Conservation (phyloP, 441 rosid genomes). For the Aleurites moluccanus region DNA sequence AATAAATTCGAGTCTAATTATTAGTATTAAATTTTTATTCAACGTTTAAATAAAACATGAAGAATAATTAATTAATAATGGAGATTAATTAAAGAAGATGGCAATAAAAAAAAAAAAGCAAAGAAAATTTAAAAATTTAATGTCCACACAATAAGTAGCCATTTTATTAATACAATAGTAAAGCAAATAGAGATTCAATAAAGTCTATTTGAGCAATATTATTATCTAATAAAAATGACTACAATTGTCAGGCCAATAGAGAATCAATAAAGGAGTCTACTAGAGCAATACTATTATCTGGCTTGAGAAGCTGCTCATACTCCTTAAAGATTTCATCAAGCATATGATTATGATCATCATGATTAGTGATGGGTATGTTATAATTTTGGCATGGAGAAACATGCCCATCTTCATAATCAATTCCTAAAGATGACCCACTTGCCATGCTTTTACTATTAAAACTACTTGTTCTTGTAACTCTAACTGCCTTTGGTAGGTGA, state of each 20-base stretch:
- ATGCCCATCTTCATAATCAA: neutral
- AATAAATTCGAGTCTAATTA: no score
- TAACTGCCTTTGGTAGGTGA: conserved; percentile 38
- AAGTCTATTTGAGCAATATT: no score
- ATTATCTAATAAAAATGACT: no score
- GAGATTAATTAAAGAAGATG: no score
- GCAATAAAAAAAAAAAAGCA: no score
- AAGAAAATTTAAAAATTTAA: no score
- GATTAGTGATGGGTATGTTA: neutral
- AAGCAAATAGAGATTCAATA: no score
- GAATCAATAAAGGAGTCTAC: conserved; percentile 32
- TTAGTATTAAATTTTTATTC: no score
- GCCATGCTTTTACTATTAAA: neutral
- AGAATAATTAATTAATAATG: no score
- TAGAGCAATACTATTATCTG: conserved; percentile 13
- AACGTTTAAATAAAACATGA: no score
- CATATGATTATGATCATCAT: neutral
- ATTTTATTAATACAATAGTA: no score
- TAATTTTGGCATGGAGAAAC: neutral
- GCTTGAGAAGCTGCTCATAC: conserved; percentile 26
- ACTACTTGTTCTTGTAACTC: conserved; percentile 23
- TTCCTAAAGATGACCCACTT: neutral
- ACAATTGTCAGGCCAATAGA: conserved; percentile 23
- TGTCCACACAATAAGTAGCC: no score
- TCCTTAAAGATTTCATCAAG: conserved; percentile 28